These are phyloP conservation scores for Canna indica DNA, from an alignment of 176 grass and related monocot species.

Conservation along the genomic window DNA sequence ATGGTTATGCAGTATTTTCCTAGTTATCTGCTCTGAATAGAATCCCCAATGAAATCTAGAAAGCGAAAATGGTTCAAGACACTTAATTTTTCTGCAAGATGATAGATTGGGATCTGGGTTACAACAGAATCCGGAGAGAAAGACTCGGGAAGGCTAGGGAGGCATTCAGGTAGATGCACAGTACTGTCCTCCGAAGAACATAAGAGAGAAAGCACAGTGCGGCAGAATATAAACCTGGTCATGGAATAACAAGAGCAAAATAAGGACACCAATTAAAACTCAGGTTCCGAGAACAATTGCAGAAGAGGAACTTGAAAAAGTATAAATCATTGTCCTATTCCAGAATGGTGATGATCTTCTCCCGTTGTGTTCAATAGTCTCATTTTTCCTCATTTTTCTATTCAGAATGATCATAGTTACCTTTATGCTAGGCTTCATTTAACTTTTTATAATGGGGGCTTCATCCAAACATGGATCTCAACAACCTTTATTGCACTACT, in stretches of 20 bases:
- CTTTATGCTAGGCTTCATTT: too few relatives aligned
- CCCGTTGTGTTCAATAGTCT: background rate
- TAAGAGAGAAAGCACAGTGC: constrained; percentile 63
- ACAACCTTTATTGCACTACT: too few relatives aligned
- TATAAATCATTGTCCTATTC: background rate
- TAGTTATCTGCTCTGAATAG: constrained; percentile 31
- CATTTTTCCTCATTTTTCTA: background rate
- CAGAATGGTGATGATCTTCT: background rate
- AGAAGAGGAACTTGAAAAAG: too few relatives aligned
- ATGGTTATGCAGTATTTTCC: constrained; percentile 32
- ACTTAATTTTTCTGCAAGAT: constrained; percentile 62
- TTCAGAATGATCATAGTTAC: too few relatives aligned
- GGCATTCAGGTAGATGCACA: constrained; percentile 57
- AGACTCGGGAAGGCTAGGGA: constrained; percentile 61
- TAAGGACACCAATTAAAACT: background rate
- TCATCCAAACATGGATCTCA: too few relatives aligned
- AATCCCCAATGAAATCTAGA: constrained; percentile 23
- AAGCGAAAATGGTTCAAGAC: constrained; percentile 67
- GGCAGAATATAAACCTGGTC: constrained; percentile 97
- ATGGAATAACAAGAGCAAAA: constrained; percentile 11
- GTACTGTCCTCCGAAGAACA: constrained; percentile 22
- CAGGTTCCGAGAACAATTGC: background rate
- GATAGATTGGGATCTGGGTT: constrained; percentile 46
- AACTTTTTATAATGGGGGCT: too few relatives aligned
- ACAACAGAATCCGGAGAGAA: constrained; percentile 54